Percentiles rank a stretch among this genome's conserved stretches.
Evolutionary conservation across 441 rosid genomes (phyloP).

Genomic region (Populus hybrid): DNA sequence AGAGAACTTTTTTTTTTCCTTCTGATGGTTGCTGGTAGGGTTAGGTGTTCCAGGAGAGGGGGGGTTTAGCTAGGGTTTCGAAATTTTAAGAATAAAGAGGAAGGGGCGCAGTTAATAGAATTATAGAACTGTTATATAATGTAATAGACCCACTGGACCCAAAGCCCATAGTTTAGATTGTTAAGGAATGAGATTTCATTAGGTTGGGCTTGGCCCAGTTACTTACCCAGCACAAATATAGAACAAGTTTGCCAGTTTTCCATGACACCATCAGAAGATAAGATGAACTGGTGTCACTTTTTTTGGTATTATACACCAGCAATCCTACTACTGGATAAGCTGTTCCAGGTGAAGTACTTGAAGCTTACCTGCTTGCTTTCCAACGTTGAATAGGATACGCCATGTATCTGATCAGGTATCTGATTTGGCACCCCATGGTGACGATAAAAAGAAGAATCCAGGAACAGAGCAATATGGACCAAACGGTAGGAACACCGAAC

Average conservation of each 20-base stretch:
- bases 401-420: constrained; percentile 83
- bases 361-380: constrained; percentile 58
- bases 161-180: background rate
- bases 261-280: too few relatives aligned
- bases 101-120: too few relatives aligned
- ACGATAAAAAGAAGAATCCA: constrained; percentile 72
- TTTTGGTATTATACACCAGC: too few relatives aligned
- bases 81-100: too few relatives aligned
- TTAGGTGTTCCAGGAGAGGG: background rate
- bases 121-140: background rate
- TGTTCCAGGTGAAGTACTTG: background rate
- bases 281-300: too few relatives aligned
- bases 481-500: constrained; percentile 78
- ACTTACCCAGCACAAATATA: background rate
- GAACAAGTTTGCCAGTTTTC: too few relatives aligned
- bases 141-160: background rate
- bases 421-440: constrained; percentile 75
- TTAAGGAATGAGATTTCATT: background rate
- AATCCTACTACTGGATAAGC: background rate
- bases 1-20: too few relatives aligned
- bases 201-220: background rate
- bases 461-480: constrained; percentile 79
- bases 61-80: background rate
- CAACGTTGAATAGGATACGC: constrained; percentile 60
- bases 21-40: background rate